These are phyloP conservation scores for Lactifluus hygrophoroides DNA, from an alignment of 768 basidiomycete genomes.

Conservation along the genomic window DNA sequence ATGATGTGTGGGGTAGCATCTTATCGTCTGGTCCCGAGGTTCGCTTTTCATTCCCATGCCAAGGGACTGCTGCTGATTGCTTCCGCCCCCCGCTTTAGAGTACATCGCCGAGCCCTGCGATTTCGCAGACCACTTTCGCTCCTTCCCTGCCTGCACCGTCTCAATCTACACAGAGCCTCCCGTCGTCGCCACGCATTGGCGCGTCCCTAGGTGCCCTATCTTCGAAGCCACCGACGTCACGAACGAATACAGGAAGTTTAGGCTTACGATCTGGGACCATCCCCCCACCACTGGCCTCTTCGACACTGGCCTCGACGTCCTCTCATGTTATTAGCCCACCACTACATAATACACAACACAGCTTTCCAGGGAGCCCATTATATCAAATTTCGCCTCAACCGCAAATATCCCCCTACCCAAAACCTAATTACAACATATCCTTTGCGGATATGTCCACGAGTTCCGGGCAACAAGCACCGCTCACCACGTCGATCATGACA, in stretches of 20 bases:
- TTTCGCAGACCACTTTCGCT: slow-evolving; percentile 21
- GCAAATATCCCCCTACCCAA: slow-evolving; percentile 22
- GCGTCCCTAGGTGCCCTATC: slow-evolving; percentile 26
- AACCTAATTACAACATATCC: slow-evolving; percentile 55
- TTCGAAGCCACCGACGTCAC: slow-evolving; percentile 30
- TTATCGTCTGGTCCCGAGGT: slow-evolving; percentile 39
- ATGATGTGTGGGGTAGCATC: slow-evolving; percentile 81
- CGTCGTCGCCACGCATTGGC: slow-evolving; percentile 29
- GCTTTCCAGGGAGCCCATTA: slow-evolving; percentile 9
- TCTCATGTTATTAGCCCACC: slow-evolving; percentile 12
- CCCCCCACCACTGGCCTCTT: slow-evolving; percentile 18
- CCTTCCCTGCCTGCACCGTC: slow-evolving; percentile 18
- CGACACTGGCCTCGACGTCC: slow-evolving; percentile 16
- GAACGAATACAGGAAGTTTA: slow-evolving; percentile 24
- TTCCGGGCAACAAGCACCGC: not conserved
- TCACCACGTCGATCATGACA: slow-evolving; percentile 14
- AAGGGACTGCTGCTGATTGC: not conserved
- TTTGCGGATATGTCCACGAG: slow-evolving; percentile 24
- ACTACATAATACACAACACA: slow-evolving; percentile 22
- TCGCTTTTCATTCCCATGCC: not conserved
- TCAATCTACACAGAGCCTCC: slow-evolving; percentile 19
- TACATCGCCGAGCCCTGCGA: slow-evolving; percentile 24
- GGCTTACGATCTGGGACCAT: not conserved
- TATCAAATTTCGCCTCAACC: slow-evolving; percentile 18
- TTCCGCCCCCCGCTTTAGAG: not conserved